phyloP scores from a whole-genome alignment of 495 filamentous ascomycete species.

The Aspergillus funiculosus region DNA sequence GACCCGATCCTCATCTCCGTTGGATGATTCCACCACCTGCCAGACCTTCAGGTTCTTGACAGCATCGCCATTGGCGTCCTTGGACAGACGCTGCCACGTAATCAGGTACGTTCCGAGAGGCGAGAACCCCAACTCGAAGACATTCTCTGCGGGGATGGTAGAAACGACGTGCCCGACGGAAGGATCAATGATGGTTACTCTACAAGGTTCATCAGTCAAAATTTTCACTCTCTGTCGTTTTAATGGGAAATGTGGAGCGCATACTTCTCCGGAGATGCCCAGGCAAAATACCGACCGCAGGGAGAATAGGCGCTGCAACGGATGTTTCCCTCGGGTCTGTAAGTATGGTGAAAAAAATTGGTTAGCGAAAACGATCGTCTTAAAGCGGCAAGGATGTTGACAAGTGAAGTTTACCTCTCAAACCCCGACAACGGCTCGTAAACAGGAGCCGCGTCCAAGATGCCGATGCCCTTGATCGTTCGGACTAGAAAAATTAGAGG shows the following conservation, averaged over 20 bases:
- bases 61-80: slow-evolving; percentile 88
- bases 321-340: slow-evolving; percentile 84
- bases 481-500: slow-evolving; percentile 59
- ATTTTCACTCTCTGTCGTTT: background rate
- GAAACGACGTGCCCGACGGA: slow-evolving; percentile 71
- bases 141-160: slow-evolving; percentile 68
- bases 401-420: slow-evolving; percentile 43
- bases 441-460: slow-evolving; percentile 82
- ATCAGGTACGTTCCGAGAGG: slow-evolving; percentile 86
- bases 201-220: slow-evolving; percentile 24
- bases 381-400: background rate
- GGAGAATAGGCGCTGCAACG: slow-evolving; percentile 93
- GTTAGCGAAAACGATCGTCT: slow-evolving; percentile 14
- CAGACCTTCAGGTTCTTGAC: slow-evolving; percentile 96
- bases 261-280: slow-evolving; percentile 79
- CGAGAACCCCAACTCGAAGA: slow-evolving; percentile 92
- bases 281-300: slow-evolving; percentile 91
- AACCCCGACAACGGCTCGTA: slow-evolving; percentile 85
- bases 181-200: slow-evolving; percentile 77
- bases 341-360: slow-evolving; percentile 13
- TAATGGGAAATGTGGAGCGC: slow-evolving; percentile 3
- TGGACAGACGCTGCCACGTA: slow-evolving; percentile 90
- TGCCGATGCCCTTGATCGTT: slow-evolving; percentile 90
- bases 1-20: slow-evolving; percentile 57
- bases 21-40: slow-evolving; percentile 55